These are phyloP conservation scores for Penicillium sp. DNA, from an alignment of 2,329 filamentous ascomycete species.

Conservation along the genomic window DNA sequence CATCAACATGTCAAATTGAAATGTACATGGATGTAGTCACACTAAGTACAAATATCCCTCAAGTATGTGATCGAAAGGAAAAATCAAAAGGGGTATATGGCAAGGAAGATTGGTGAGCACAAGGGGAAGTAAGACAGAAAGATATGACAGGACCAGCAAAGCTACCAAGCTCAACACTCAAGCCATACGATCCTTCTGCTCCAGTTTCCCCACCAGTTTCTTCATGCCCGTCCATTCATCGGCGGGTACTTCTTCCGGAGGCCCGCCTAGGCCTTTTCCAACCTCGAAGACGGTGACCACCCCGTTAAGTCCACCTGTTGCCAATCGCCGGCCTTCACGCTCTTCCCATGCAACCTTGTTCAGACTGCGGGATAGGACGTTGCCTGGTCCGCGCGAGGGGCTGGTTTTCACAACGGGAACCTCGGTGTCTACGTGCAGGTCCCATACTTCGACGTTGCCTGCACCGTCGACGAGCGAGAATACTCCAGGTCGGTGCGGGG, in stretches of 20 bases:
- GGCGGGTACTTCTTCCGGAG: slow-evolving; percentile 72
- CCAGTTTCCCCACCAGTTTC: slow-evolving; percentile 73
- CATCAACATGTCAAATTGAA: not conserved
- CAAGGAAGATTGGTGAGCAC: slow-evolving; percentile 12
- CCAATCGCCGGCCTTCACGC: slow-evolving; percentile 77
- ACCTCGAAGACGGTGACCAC: slow-evolving; percentile 92
- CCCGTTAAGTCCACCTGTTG: slow-evolving; percentile 87
- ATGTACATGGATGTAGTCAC: not conserved
- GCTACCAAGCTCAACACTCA: slow-evolving; percentile 20
- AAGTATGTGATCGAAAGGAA: slow-evolving; percentile 16
- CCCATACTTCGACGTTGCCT: slow-evolving; percentile 90
- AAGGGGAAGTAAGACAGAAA: slow-evolving; percentile 1
- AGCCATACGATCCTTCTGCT: slow-evolving; percentile 45
- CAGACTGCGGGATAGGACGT: slow-evolving; percentile 74
- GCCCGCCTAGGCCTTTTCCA: slow-evolving; percentile 67
- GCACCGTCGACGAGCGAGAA: slow-evolving; percentile 93
- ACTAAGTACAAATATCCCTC: slow-evolving; percentile 11
- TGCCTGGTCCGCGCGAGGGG: slow-evolving; percentile 58
- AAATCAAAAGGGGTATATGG: slow-evolving; percentile 23
- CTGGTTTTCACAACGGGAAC: slow-evolving; percentile 78
- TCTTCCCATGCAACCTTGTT: slow-evolving; percentile 95
- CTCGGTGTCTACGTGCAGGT: slow-evolving; percentile 86
- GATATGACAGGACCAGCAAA: not conserved
- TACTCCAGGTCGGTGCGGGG: slow-evolving; percentile 84
- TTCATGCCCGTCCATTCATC: slow-evolving; percentile 95